Evolutionary conservation across 2,329 filamentous ascomycete genomes (phyloP).

Genomic region (Aureobasidium sp.): DNA sequence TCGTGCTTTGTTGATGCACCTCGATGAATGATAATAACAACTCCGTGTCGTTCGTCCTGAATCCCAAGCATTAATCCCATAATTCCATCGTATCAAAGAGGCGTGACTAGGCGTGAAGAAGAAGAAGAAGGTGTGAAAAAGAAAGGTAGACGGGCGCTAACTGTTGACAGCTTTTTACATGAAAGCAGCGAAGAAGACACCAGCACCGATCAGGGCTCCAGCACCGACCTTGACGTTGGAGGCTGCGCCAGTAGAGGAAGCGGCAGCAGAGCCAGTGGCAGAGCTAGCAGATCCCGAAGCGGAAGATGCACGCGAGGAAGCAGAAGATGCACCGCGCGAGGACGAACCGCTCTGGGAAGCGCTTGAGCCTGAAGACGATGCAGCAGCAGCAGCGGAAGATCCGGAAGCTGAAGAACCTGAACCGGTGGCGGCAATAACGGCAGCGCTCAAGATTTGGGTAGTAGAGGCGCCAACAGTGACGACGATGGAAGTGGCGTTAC

Average conservation of each 20-base stretch:
- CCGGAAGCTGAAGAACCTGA: constrained; percentile 13
- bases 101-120: background rate
- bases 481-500: constrained; percentile 24
- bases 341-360: background rate
- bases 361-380: background rate
- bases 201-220: constrained; percentile 27
- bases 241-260: constrained; percentile 19
- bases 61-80: background rate
- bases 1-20: background rate
- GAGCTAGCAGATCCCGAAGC: constrained; percentile 8
- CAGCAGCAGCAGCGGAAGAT: constrained; percentile 6
- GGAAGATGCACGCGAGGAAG: constrained; percentile 11
- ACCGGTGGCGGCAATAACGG: constrained; percentile 11
- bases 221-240: constrained; percentile 24
- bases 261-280: constrained; percentile 16
- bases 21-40: background rate
- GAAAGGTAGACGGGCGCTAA: background rate
- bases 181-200: constrained; percentile 29
- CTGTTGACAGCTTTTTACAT: constrained; percentile 19
- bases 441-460: constrained; percentile 16
- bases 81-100: background rate
- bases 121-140: background rate
- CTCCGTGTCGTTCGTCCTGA: background rate
- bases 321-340: background rate
- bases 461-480: constrained; percentile 25